Base-by-base conservation (phyloP, 1,284 basidiomycete genomes). In the Leccinum subrobustum region DNA sequence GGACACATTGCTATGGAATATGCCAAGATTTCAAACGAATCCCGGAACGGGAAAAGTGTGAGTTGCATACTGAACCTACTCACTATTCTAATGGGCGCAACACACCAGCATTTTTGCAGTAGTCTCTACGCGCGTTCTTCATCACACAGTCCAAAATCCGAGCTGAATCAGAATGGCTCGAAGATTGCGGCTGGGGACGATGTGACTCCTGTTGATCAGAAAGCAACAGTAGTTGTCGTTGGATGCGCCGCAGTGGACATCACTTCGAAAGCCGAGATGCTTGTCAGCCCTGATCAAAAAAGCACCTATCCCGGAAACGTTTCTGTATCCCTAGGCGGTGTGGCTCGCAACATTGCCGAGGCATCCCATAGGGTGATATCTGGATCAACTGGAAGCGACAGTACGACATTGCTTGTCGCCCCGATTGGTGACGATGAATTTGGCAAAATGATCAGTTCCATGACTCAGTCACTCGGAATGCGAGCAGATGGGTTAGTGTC, bases 301-400 rank as follows among this genome's bases (percentile, higher is more conserved):
- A 92, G 95, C 0, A 99, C 97, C 0, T 82, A 83, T 6, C 93
- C 95, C 0, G 97, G 96, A 8, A 77, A 71, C 2, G 85, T 98
- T 14, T 77, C 78, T 2, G 67, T 96, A 29, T 85, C 91, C 0
- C 79, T 93, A 0, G 97, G 97, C 2, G 97, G 97, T 12, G 97
- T 99, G 3, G 95, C 86, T 0, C 86, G 96, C 25, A 99, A 99
- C 73, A 87, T 99, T 53, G 93, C 96, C 1, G 93, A 97, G 71
- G 93, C 95, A 1, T 84, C 94, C 2, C 85, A 91, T 67, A 82
- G 89, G 23, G 71, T 89, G 7, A 73, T 87, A 31, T 70, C 75
- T 16, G 75, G 79, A 33, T 73, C 76, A 25, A 66, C 75, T 25
- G 67, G 67, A 11, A 60, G 72, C 14, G 72, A 79, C 18, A 48